Conservation (phyloP, 164 flowering plant species). For the Magnolia changhungtana region DNA sequence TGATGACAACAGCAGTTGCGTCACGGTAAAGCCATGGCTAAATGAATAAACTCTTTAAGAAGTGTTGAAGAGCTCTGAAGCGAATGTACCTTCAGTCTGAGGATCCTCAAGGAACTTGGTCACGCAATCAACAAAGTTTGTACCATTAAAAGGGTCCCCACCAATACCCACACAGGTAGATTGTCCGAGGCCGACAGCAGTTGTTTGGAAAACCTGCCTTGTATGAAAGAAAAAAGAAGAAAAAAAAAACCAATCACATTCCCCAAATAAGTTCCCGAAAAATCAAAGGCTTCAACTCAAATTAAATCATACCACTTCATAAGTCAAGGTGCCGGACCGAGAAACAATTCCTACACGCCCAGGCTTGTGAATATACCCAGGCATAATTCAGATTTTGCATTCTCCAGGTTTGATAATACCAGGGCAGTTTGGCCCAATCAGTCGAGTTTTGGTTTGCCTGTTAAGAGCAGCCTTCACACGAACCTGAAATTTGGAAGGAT, state of each 20-base stretch:
- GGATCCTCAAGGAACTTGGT: conserved; percentile 84
- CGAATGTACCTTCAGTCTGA: conserved; percentile 85
- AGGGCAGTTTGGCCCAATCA: conserved; percentile 99
- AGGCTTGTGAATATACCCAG: conserved; percentile 98
- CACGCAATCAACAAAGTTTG: conserved; percentile 94
- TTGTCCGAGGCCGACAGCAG: conserved; percentile 96
- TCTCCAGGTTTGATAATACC: conserved; percentile 99
- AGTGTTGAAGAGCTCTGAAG: background rate
- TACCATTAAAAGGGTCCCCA: conserved; percentile 98
- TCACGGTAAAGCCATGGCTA: no score
- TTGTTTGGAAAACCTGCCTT: conserved; percentile 95
- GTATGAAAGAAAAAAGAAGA: background rate
- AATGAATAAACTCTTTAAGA: no score
- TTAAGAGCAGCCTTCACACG: conserved; percentile 91
- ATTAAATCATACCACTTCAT: conserved; percentile 83
- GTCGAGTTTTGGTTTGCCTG: conserved; percentile 77
- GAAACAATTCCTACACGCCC: conserved; percentile 97
- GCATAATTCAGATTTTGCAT: conserved; percentile 98
- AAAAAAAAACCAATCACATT: conserved; percentile 1
- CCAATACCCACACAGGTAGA: conserved; percentile 97
- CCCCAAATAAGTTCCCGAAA: background rate
- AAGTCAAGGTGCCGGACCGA: conserved; percentile 96
- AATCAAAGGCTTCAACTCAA: background rate
- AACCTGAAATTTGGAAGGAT: conserved; percentile 43
- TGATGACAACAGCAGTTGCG: no score